Evolutionary conservation across 179 eudicot species (phyloP).

Genomic region (Actinidia arguta): DNA sequence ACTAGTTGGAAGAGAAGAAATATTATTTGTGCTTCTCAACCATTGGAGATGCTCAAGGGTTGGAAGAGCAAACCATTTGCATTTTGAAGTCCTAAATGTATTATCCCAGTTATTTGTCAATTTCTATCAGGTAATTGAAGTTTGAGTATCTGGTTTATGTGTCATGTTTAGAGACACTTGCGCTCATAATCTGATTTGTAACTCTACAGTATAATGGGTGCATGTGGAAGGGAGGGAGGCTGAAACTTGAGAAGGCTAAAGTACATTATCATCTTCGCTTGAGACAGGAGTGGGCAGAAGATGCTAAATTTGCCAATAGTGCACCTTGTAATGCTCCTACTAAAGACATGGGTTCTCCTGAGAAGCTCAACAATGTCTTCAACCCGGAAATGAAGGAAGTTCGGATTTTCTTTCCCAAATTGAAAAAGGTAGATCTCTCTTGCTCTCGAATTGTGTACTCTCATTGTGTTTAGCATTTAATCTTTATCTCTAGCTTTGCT

Average conservation of each 20-base stretch:
- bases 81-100: background rate
- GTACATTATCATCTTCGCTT: slow-evolving; percentile 76
- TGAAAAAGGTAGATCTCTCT: slow-evolving; percentile 60
- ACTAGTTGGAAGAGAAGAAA: background rate
- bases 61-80: background rate
- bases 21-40: background rate
- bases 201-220: slow-evolving; percentile 90
- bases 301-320: slow-evolving; percentile 46
- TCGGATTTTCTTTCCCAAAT: slow-evolving; percentile 76
- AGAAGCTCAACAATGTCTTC: slow-evolving; percentile 45
- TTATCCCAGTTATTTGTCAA: background rate
- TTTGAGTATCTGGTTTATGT: background rate
- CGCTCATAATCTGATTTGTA: slow-evolving; percentile 9
- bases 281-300: slow-evolving; percentile 80
- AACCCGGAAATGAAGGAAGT: slow-evolving; percentile 51
- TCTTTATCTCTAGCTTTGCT: background rate
- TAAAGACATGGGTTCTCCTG: slow-evolving; percentile 33
- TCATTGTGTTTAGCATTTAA: slow-evolving; percentile 2
- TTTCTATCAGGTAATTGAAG: slow-evolving; percentile 6
- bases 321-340: slow-evolving; percentile 27
- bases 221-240: slow-evolving; percentile 93
- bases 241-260: slow-evolving; percentile 91
- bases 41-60: background rate
- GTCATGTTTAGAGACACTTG: background rate
- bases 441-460: background rate